Evolutionary conservation across 306 rosid genomes (phyloP).

Genomic region (Biancaea sappan): DNA sequence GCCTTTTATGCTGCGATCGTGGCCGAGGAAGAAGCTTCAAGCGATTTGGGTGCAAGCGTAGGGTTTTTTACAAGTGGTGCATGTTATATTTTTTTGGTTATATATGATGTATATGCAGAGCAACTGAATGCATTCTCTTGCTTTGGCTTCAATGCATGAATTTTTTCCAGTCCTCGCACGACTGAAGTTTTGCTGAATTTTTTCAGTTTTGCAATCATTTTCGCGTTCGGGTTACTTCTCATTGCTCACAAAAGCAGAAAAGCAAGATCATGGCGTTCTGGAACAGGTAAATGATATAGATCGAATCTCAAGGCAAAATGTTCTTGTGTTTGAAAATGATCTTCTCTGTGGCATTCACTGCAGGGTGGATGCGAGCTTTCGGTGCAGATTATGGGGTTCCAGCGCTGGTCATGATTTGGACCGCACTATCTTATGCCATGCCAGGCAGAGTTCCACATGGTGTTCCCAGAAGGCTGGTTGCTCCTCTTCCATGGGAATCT

Average conservation of each 20-base stretch:
- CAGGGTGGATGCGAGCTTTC: slow-evolving; percentile 15
- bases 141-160: background rate
- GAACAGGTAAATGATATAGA: slow-evolving; percentile 1
- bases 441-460: background rate
- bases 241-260: slow-evolving; percentile 2
- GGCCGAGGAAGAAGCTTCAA: too few species aligned
- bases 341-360: background rate
- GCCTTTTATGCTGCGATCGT: too few species aligned
- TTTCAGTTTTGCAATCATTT: background rate
- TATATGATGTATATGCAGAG: background rate
- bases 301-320: background rate
- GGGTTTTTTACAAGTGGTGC: background rate
- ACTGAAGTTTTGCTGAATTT: background rate
- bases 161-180: background rate
- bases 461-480: slow-evolving; percentile 22
- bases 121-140: background rate
- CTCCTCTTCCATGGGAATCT: slow-evolving; percentile 20
- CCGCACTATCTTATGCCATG: background rate
- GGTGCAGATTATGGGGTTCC: slow-evolving; percentile 22
- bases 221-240: slow-evolving; percentile 12
- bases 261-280: slow-evolving; percentile 16
- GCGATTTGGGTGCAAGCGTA: too few species aligned
- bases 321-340: background rate
- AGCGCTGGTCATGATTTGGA: slow-evolving; percentile 3
- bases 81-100: background rate